Percentiles rank a stretch among this genome's conserved stretches.
Conservation (phyloP, 2,329 filamentous ascomycete species). For the Phaeomoniella chlamydospora region DNA sequence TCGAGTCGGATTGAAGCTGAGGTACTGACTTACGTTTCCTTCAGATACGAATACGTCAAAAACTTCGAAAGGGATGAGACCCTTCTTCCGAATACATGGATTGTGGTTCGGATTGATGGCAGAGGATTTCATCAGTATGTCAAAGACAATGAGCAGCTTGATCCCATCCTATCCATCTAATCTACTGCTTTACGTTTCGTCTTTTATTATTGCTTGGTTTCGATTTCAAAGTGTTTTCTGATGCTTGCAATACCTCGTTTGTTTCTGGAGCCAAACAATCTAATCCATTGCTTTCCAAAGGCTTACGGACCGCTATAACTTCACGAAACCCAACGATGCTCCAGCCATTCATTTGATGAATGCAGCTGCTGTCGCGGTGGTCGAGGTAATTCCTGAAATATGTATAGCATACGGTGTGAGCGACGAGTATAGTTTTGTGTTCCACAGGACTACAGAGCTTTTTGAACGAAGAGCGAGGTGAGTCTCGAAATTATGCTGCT, state of each 20-base stretch:
- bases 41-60: slow-evolving; percentile 87
- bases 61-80: slow-evolving; percentile 70
- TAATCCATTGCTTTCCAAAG: slow-evolving; percentile 27
- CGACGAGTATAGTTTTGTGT: slow-evolving; percentile 89
- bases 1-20: not conserved
- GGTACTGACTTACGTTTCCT: not conserved
- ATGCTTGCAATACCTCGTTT: not conserved
- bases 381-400: slow-evolving; percentile 72
- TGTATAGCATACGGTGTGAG: slow-evolving; percentile 83
- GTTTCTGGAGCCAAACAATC: not conserved
- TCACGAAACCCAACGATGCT: slow-evolving; percentile 84
- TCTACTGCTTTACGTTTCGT: too few relatives aligned
- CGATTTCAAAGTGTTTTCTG: too few relatives aligned
- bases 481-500: slow-evolving; percentile 10
- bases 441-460: slow-evolving; percentile 65
- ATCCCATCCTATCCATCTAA: too few relatives aligned
- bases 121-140: slow-evolving; percentile 83
- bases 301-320: slow-evolving; percentile 68
- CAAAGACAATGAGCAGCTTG: not conserved
- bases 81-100: slow-evolving; percentile 84
- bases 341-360: slow-evolving; percentile 91
- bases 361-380: slow-evolving; percentile 68
- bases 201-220: too few relatives aligned
- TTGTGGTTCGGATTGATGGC: slow-evolving; percentile 87
- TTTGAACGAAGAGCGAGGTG: slow-evolving; percentile 78